phyloP scores from a whole-genome alignment of 345 rosid species.

The Streptanthus diversifolius region DNA sequence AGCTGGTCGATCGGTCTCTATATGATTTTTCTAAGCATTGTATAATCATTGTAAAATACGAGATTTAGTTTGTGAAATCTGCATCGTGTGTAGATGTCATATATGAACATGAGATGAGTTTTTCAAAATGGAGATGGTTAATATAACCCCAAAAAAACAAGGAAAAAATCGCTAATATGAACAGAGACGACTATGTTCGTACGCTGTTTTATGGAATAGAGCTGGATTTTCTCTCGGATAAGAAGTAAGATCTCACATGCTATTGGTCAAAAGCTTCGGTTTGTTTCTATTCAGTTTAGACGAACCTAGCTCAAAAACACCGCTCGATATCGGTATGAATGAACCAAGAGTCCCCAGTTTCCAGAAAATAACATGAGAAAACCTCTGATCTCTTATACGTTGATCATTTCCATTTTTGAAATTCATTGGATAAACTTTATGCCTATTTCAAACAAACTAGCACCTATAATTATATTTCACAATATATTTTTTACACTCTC shows the following conservation, averaged over 20 bases:
- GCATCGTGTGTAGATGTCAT: neutral
- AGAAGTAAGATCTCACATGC: neutral
- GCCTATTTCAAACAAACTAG: slow-evolving; percentile 24
- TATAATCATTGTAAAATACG: too few species aligned
- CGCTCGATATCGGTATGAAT: neutral
- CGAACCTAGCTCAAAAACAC: neutral
- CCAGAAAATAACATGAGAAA: neutral
- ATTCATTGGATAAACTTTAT: neutral
- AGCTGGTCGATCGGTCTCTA: too few species aligned
- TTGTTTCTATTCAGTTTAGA: neutral
- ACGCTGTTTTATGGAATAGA: neutral
- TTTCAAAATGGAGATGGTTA: neutral
- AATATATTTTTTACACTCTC: slow-evolving; percentile 23
- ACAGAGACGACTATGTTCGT: neutral
- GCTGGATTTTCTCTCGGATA: neutral
- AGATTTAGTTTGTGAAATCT: neutral
- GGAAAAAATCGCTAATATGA: neutral
- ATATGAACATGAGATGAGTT: neutral
- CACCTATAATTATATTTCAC: slow-evolving; percentile 27
- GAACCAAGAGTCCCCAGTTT: neutral
- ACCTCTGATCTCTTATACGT: neutral
- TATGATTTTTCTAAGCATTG: too few species aligned
- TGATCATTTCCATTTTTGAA: neutral
- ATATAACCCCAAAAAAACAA: too few species aligned
- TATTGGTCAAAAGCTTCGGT: neutral